Evolutionary conservation across 306 rosid genomes (phyloP), one percentile per base, ranked within the genome.

Genomic region (Hippophae tibetana): DNA sequence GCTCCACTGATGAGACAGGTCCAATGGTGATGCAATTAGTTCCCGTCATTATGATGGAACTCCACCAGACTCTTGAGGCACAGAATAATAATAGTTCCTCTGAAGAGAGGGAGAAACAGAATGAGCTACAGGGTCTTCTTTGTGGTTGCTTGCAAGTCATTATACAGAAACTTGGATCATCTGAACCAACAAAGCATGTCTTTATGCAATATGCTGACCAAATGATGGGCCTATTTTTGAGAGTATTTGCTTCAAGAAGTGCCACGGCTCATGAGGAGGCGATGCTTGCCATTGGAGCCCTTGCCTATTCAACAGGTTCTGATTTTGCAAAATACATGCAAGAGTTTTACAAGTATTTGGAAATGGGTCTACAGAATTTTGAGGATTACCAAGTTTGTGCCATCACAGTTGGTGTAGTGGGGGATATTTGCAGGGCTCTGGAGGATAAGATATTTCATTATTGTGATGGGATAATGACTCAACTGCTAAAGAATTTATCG

Each of bases 251-350:
- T 60, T 78, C 86, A 62, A 86, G 80, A 70, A 90, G 89, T 77
- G 95, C 97, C 43, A 87, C 97, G n/a, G 94, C 95, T 3, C 97
- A 90, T 60, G 97, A 90, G 79, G 97, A 90, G 71, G 95, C 97
- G 38, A 86, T 90, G 95, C 97, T 90, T 69, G 97, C 89, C 65
- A 90, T 90, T 68, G 97, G 97, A 69, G 95, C 97, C 68, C 79
- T 90, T 69, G 97, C 95, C 14, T 90, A 90, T 74, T 84, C 90
- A 56, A 61, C 89, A 0, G 90, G 95, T 0, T 9, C 94, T 9
- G 95, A 82, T 69, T 90, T 90, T 76, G 79, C 72, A 3, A 90
- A 90, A 64, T 90, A 90, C 77, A 84, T 90, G 97, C 59, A 79
- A 0, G 95, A 86, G 57, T 84, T 90, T 62, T 87, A 78, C 45